These are phyloP conservation scores for Cladorrhinum sp. DNA, from an alignment of 2,329 filamentous ascomycete genomes.

Conservation along the genomic window DNA sequence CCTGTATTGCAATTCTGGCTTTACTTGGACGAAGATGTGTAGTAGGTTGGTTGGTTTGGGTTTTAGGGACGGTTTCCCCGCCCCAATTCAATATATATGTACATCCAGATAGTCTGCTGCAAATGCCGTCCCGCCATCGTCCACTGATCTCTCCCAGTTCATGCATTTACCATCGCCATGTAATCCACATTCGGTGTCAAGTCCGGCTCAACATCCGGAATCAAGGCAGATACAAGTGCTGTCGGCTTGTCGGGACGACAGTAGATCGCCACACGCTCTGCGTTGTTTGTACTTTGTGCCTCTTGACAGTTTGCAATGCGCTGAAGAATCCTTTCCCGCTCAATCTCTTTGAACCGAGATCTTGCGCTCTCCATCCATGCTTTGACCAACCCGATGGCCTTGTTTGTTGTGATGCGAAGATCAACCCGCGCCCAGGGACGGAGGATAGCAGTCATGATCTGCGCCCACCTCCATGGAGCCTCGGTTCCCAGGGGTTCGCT, in stretches of 20 bases:
- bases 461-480: slow-evolving; percentile 76
- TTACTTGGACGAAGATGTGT: no score
- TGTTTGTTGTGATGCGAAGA: slow-evolving; percentile 24
- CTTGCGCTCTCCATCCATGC: slow-evolving; percentile 27
- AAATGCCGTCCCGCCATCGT: no score
- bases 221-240: background rate
- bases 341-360: background rate
- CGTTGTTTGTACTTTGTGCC: background rate
- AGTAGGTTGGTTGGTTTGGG: no score
- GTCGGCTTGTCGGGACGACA: background rate
- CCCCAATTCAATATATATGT: no score
- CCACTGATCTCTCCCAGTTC: no score
- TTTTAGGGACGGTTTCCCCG: no score
- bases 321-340: background rate
- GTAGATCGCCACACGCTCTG: background rate
- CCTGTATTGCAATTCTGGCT: no score
- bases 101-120: no score
- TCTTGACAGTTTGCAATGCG: background rate
- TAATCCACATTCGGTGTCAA: slow-evolving; percentile 27
- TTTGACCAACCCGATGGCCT: slow-evolving; percentile 20
- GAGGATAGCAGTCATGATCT: slow-evolving; percentile 54
- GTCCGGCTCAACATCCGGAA: background rate
- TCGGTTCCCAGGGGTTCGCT: slow-evolving; percentile 60
- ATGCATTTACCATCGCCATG: slow-evolving; percentile 29
- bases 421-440: slow-evolving; percentile 28